Percentiles rank a stretch among this genome's conserved stretches.
These are phyloP conservation scores for Sporothrix inflata DNA, from an alignment of 2,329 filamentous ascomycete species.

Conservation along the genomic window DNA sequence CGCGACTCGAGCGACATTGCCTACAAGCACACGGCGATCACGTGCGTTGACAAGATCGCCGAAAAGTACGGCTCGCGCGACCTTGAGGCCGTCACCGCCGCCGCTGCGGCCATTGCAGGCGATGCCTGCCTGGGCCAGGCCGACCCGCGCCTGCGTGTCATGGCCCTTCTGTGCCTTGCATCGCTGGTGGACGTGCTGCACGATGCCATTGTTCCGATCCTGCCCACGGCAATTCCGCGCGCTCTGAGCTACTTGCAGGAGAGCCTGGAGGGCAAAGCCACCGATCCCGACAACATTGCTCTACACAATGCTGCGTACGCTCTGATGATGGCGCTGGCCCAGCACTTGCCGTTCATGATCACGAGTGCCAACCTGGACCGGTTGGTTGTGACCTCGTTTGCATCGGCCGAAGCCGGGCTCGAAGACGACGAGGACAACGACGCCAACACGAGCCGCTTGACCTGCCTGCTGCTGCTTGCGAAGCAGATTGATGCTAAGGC, in stretches of 20 bases:
- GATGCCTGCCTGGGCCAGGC: slow-evolving; percentile 73
- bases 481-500: slow-evolving; percentile 76
- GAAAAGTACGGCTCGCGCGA: slow-evolving; percentile 97
- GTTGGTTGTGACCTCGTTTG: slow-evolving; percentile 72
- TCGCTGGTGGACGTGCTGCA: slow-evolving; percentile 87
- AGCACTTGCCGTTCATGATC: slow-evolving; percentile 88
- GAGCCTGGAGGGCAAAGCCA: slow-evolving; percentile 58
- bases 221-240: slow-evolving; percentile 75
- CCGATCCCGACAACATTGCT: slow-evolving; percentile 46
- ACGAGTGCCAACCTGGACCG: slow-evolving; percentile 73
- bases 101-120: slow-evolving; percentile 77
- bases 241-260: slow-evolving; percentile 71
- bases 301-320: slow-evolving; percentile 83
- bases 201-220: slow-evolving; percentile 80
- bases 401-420: slow-evolving; percentile 66
- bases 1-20: slow-evolving; percentile 70
- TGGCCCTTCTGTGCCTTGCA: slow-evolving; percentile 86
- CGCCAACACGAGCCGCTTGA: slow-evolving; percentile 65
- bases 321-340: slow-evolving; percentile 76
- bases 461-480: slow-evolving; percentile 75
- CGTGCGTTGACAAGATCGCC: slow-evolving; percentile 88
- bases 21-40: slow-evolving; percentile 83
- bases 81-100: slow-evolving; percentile 71
- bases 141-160: slow-evolving; percentile 73
- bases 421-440: slow-evolving; percentile 61